Conservation (phyloP, 768 basidiomycete genomes). For the Tylopilus sp. region DNA sequence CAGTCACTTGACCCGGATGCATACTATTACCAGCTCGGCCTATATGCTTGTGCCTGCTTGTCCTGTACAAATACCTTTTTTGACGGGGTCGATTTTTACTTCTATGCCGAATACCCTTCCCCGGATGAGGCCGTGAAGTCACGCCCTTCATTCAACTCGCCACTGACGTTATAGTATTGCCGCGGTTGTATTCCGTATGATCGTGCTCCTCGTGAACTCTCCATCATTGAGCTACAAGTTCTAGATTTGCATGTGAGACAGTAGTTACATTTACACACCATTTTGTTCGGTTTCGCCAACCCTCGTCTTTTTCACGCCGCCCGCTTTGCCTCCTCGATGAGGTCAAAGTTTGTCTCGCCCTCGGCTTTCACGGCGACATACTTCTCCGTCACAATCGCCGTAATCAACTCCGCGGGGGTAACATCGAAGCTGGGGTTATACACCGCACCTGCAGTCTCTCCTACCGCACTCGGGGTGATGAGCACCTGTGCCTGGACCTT, state of each 20-base stretch:
- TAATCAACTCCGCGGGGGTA: constrained; percentile 89
- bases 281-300: not conserved
- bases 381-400: constrained; percentile 93
- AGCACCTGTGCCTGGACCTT: constrained; percentile 74
- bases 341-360: constrained; percentile 58
- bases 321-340: constrained; percentile 38
- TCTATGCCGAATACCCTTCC: too few relatives aligned
- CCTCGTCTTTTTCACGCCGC: not conserved
- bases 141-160: too few relatives aligned
- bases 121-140: too few relatives aligned
- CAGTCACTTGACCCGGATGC: too few relatives aligned
- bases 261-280: not conserved
- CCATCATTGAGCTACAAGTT: too few relatives aligned
- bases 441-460: constrained; percentile 31
- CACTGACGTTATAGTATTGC: too few relatives aligned
- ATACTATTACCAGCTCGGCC: too few relatives aligned
- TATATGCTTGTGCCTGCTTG: too few relatives aligned
- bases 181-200: too few relatives aligned
- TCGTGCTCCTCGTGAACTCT: too few relatives aligned
- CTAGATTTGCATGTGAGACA: not conserved
- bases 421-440: constrained; percentile 98
- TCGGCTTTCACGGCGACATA: constrained; percentile 78
- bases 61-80: too few relatives aligned
- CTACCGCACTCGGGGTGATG: constrained; percentile 68
- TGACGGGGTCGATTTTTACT: too few relatives aligned